Conservation (phyloP, 2,329 filamentous ascomycete species). For the Teratosphaeria gauchensis region DNA sequence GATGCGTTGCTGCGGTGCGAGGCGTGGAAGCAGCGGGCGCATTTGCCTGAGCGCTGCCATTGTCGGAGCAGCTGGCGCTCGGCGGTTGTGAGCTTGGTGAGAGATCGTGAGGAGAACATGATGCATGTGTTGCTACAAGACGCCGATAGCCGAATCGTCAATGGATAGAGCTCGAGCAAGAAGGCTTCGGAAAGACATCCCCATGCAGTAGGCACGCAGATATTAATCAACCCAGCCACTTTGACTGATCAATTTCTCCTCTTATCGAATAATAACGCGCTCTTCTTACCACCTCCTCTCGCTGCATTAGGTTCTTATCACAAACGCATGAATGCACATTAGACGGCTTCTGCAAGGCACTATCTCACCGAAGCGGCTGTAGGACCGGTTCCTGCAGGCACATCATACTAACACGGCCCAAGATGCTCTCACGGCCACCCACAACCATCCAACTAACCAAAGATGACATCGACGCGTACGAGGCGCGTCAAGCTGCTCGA, state of each 20-base stretch:
- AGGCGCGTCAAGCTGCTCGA: constrained; percentile 21
- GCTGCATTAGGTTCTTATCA: no score
- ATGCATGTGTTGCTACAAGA: neutral
- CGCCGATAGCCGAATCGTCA: neutral
- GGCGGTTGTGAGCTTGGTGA: constrained; percentile 4
- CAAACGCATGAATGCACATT: no score
- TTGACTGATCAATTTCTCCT: neutral
- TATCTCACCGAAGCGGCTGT: neutral
- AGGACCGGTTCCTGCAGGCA: neutral
- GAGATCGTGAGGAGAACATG: constrained; percentile 4
- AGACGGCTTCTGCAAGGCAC: no score
- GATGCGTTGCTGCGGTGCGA: constrained; percentile 4
- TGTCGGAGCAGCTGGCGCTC: constrained; percentile 13
- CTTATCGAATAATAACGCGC: no score
- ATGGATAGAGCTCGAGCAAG: neutral
- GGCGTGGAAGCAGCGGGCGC: constrained; percentile 15
- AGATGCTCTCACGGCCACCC: constrained; percentile 27
- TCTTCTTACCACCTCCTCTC: no score
- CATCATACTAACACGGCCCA: neutral
- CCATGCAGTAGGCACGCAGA: neutral
- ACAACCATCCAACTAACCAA: constrained; percentile 26
- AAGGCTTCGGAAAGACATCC: neutral
- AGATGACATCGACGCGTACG: constrained; percentile 26
- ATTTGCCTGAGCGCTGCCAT: constrained; percentile 12
- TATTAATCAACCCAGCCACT: neutral